These are phyloP conservation scores for Zalerion maritima DNA, from an alignment of 495 filamentous ascomycete genomes.

Conservation along the genomic window DNA sequence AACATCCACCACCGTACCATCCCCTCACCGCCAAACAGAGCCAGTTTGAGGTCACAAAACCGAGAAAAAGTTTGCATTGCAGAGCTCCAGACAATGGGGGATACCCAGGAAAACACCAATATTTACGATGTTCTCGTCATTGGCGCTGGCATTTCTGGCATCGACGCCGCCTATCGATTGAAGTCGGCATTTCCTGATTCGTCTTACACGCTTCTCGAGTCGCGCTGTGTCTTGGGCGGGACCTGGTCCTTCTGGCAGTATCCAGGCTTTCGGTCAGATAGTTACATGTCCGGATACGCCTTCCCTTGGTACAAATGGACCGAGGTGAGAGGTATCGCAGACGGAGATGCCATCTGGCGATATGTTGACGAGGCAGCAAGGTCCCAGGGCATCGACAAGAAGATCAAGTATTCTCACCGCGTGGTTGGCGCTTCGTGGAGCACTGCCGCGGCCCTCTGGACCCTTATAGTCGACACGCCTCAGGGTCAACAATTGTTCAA, in stretches of 20 bases:
- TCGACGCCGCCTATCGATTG: slow-evolving; percentile 59
- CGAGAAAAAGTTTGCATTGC: too few species aligned
- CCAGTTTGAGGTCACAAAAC: too few species aligned
- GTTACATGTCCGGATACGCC: slow-evolving; percentile 51
- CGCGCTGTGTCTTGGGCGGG: slow-evolving; percentile 43
- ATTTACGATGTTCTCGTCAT: slow-evolving; percentile 56
- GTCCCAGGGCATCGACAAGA: slow-evolving; percentile 43
- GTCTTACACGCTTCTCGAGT: slow-evolving; percentile 48
- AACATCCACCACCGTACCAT: too few species aligned
- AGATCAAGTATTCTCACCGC: slow-evolving; percentile 46
- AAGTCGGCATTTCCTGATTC: slow-evolving; percentile 42
- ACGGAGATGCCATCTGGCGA: slow-evolving; percentile 40
- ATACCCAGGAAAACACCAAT: too few species aligned
- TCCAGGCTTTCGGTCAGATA: slow-evolving; percentile 54
- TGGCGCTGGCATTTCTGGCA: slow-evolving; percentile 61
- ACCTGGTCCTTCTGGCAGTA: slow-evolving; percentile 65
- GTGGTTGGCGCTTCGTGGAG: slow-evolving; percentile 45
- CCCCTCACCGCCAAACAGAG: too few species aligned
- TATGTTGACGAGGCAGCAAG: slow-evolving; percentile 48
- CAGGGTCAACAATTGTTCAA: slow-evolving; percentile 25
- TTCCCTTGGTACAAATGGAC: slow-evolving; percentile 57
- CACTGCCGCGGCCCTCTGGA: slow-evolving; percentile 45
- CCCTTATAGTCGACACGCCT: slow-evolving; percentile 35
- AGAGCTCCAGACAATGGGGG: too few species aligned
- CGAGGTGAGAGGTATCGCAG: slow-evolving; percentile 41